These are phyloP conservation scores for Pelargonium citronellum DNA, from an alignment of 441 rosid species.

Conservation along the genomic window DNA sequence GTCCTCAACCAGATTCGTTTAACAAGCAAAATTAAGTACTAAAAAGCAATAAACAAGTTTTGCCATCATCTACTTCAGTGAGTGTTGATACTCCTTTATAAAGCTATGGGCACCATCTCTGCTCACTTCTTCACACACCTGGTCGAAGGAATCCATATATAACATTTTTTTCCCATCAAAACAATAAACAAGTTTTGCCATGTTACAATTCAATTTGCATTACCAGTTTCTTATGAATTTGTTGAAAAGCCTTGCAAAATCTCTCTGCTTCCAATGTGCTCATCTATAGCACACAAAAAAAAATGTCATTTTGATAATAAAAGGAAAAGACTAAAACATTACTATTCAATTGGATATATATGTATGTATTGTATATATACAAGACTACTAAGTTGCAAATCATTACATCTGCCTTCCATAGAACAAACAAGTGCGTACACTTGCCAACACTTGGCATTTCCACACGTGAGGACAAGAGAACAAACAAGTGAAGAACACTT, in stretches of 20 bases:
- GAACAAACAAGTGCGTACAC: background rate
- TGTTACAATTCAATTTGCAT: conserved; percentile 18
- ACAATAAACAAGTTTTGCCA: background rate
- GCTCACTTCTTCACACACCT: no score
- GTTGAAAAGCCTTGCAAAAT: conserved; percentile 63
- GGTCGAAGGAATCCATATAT: no score
- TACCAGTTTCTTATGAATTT: conserved; percentile 70
- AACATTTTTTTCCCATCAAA: background rate
- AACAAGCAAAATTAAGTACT: no score
- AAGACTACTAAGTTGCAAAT: background rate
- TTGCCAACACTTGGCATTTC: no score
- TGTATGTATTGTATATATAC: background rate
- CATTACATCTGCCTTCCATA: background rate
- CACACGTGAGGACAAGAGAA: no score
- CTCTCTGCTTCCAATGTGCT: conserved; percentile 58
- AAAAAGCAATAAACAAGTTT: no score
- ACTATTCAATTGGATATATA: background rate
- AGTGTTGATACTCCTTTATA: no score
- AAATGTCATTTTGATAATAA: no score
- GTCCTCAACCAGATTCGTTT: no score
- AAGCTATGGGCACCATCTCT: no score
- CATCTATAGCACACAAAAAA: conserved; percentile 26
- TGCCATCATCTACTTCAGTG: no score
- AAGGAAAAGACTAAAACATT: background rate
- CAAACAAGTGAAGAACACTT: no score